These are phyloP conservation scores for Geranium incanum DNA, from an alignment of 441 rosid genomes.

Conservation along the genomic window DNA sequence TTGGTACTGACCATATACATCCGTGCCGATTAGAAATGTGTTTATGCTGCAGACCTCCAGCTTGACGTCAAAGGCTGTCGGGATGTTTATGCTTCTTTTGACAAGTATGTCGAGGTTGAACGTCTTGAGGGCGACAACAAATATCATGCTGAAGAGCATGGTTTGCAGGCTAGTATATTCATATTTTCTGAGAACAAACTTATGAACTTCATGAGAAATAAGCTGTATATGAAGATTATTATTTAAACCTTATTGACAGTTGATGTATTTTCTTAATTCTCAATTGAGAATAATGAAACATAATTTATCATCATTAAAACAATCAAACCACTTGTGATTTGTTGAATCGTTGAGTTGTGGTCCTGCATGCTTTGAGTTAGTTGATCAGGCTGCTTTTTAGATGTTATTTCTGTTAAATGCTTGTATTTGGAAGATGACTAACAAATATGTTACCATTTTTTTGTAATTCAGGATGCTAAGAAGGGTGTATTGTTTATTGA, in stretches of 20 bases:
- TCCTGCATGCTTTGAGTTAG: neutral
- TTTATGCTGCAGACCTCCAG: constrained; percentile 35
- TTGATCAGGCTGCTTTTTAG: neutral
- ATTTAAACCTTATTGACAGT: neutral
- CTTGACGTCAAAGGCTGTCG: constrained; percentile 58
- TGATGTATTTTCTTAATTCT: neutral
- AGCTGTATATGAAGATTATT: neutral
- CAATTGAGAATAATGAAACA: neutral
- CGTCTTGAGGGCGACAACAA: constrained; percentile 94
- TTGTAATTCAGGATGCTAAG: constrained; percentile 70
- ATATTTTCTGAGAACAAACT: neutral
- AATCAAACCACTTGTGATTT: neutral
- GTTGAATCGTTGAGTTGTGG: neutral
- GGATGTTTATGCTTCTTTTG: constrained; percentile 92
- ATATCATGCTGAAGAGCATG: constrained; percentile 83
- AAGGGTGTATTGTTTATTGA: constrained; percentile 88
- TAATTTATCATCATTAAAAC: neutral
- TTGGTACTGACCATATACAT: constrained; percentile 5
- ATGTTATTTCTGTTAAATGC: neutral
- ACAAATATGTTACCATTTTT: constrained; percentile 10
- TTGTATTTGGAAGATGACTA: neutral
- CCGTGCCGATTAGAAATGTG: constrained; percentile 13
- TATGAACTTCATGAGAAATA: constrained; percentile 3
- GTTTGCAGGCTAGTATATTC: constrained; percentile 59
- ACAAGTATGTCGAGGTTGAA: constrained; percentile 95